phyloP scores from a whole-genome alignment of 768 basidiomycete genomes.

The Lentinula guzmanii region DNA sequence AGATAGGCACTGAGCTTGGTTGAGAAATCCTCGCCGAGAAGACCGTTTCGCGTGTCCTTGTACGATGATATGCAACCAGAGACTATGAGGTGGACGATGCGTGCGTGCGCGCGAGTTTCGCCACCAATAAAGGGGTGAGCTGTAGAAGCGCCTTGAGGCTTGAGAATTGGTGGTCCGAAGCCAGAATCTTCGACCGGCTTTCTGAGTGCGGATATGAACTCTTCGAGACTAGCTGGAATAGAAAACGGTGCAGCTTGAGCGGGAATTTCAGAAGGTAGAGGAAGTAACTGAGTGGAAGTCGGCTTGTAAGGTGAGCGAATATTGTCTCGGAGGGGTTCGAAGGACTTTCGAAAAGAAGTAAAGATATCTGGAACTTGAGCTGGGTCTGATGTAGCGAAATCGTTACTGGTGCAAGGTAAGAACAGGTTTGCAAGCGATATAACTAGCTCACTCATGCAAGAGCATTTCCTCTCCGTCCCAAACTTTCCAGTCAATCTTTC shows the following conservation, averaged over 20 bases:
- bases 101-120: conserved; percentile 3
- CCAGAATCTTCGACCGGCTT: neutral
- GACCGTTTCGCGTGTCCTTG: conserved; percentile 14
- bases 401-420: neutral
- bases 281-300: conserved; percentile 6
- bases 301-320: conserved; percentile 18
- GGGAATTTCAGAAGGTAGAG: conserved; percentile 5
- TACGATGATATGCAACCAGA: conserved; percentile 7
- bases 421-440: conserved; percentile 3
- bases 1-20: conserved; percentile 34
- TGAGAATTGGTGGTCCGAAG: neutral
- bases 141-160: neutral
- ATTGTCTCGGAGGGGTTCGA: conserved; percentile 29
- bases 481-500: conserved; percentile 7
- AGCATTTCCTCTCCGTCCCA: conserved; percentile 16
- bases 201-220: neutral
- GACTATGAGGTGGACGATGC: conserved; percentile 8
- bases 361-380: conserved; percentile 28
- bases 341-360: conserved; percentile 31
- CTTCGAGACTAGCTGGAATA: neutral
- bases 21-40: conserved; percentile 31
- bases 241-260: conserved; percentile 3
- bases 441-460: conserved; percentile 18
- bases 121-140: conserved; percentile 8
- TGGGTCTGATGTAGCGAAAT: conserved; percentile 2